Evolutionary conservation across 371 early-diverging fungal genomes (phyloP).

Genomic region (Thermomucor indicae-seudaticae): DNA sequence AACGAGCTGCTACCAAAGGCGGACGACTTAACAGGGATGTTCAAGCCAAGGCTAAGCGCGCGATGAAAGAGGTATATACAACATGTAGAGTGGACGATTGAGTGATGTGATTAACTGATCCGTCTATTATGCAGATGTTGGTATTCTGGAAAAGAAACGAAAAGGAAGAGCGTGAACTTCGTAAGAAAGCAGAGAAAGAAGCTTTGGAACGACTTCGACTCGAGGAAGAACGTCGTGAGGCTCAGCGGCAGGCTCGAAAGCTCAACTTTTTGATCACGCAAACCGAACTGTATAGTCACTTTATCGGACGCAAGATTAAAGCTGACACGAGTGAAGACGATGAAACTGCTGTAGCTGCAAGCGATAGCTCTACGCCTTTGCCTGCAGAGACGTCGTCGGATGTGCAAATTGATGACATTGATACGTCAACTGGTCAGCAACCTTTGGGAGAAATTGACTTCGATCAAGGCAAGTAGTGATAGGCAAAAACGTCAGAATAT

Average conservation of each 20-base stretch:
- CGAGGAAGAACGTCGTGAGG: slow-evolving; percentile 91
- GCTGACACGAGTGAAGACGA: slow-evolving; percentile 38
- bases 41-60: slow-evolving; percentile 40
- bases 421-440: slow-evolving; percentile 15
- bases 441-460: slow-evolving; percentile 68
- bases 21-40: slow-evolving; percentile 42
- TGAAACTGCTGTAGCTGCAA: slow-evolving; percentile 35
- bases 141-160: slow-evolving; percentile 90
- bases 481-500: not conserved
- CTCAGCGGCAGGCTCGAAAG: slow-evolving; percentile 88
- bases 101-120: not conserved
- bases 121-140: slow-evolving; percentile 51
- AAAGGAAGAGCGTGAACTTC: slow-evolving; percentile 85
- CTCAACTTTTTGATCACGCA: slow-evolving; percentile 96
- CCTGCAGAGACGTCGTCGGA: slow-evolving; percentile 18
- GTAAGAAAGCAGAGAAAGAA: slow-evolving; percentile 89
- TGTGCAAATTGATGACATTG: slow-evolving; percentile 26
- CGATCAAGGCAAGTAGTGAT: slow-evolving; percentile 47
- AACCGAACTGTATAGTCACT: slow-evolving; percentile 97
- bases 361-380: slow-evolving; percentile 5
- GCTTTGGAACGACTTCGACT: slow-evolving; percentile 75
- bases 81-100: not conserved
- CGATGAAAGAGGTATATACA: slow-evolving; percentile 33
- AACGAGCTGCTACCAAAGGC: slow-evolving; percentile 44
- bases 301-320: slow-evolving; percentile 82